Evolutionary conservation across 2,329 filamentous ascomycete genomes (phyloP), one percentile per base, ranked within the genome.

Genomic region (Madurella mycetomatis): DNA sequence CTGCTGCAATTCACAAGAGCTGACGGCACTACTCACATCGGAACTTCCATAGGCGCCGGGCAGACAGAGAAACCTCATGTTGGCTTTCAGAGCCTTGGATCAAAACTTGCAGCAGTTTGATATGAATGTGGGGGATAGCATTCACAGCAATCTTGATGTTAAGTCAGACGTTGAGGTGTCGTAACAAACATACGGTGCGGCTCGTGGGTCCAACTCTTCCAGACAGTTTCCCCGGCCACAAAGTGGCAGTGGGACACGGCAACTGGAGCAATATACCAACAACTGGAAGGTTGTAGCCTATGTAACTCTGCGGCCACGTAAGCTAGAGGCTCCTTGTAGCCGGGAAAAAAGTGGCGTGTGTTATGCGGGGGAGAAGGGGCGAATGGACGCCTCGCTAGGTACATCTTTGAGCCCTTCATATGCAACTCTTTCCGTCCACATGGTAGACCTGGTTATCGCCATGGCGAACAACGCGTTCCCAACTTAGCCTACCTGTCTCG

Each of bases 1-100:
- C 19, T 43, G 2, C 34, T 37, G 13, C 13, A 2, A 37, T 37
- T 4, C 34, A 12, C 34, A 37, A 30, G 11, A n/a, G 18, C 31
- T 12, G 2, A n/a, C 7, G 18, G 18, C 18, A 4, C 18, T 52
- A 68, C 75, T 70, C 67, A 79, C 77, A 60, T 76, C 74, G 48
- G 79, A 75, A 69, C 78, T 83, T 51, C 80, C 80, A 64, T 78
- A 83, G 18, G 80, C 77, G 58, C 80, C 80, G 34, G 80, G 80
- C 9, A 83, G 71, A 64, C 80, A 83, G 32, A 83, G 67, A 49
- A 83, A 78, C 62, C 72, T 79, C 80, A 83, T 82, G 16, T 44
- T 53, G 54, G 25, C 25, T 25, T 25, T 25, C 25, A 25, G 7
- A 3, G 7, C 25, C 25, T 25, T 25, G 25, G 7, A 7, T 25